Evolutionary conservation across 495 filamentous ascomycete species (phyloP).

Genomic region (Hypoxylon perforatum): DNA sequence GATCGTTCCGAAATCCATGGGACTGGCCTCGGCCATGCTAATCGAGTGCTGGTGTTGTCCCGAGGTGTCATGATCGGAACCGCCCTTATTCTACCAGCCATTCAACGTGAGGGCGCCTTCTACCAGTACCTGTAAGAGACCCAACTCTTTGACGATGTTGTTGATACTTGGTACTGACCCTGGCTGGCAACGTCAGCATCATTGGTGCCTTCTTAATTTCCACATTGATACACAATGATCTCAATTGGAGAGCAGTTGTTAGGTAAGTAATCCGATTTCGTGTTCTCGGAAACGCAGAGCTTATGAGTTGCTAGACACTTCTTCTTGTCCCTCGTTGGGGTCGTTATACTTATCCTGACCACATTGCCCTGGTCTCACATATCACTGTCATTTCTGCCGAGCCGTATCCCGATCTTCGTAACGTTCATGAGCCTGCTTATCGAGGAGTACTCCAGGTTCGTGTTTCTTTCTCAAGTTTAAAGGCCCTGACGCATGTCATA

Average conservation of each 20-base stretch:
- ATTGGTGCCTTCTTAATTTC: constrained; percentile 21
- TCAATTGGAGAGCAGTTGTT: constrained; percentile 23
- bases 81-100: constrained; percentile 45
- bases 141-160: neutral
- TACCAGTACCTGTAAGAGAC: constrained; percentile 47
- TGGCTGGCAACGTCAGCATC: constrained; percentile 29
- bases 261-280: constrained; percentile 6
- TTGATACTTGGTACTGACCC: constrained; percentile 19
- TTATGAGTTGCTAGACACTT: constrained; percentile 24
- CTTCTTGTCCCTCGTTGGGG: constrained; percentile 13
- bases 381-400: constrained; percentile 8
- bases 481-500: neutral
- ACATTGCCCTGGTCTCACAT: constrained; percentile 11
- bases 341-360: neutral
- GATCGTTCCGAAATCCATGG: neutral
- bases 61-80: constrained; percentile 49
- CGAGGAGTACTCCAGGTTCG: constrained; percentile 32
- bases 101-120: constrained; percentile 33
- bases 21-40: neutral
- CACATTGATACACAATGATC: constrained; percentile 7
- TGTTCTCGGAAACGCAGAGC: neutral
- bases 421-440: constrained; percentile 21
- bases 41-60: constrained; percentile 46
- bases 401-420: constrained; percentile 19
- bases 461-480: neutral